A percentile compares a stretch with the other conserved stretches of the same genome.
These are phyloP conservation scores for Moesziomyces aphidis DNA, from an alignment of 1,284 basidiomycete species.

Conservation along the genomic window DNA sequence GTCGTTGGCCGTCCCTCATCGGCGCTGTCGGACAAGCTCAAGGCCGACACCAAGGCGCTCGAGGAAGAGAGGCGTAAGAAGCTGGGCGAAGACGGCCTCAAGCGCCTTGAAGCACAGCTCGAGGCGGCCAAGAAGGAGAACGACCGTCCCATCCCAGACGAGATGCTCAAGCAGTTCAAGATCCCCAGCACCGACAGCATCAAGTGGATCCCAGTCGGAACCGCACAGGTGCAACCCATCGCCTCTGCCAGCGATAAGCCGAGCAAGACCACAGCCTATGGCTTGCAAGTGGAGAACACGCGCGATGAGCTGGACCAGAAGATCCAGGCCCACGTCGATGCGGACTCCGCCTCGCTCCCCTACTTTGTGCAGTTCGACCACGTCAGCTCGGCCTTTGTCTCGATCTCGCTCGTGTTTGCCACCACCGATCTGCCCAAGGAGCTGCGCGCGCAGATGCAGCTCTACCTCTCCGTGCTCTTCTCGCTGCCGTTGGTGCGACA, in stretches of 20 bases:
- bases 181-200: conserved; percentile 77
- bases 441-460: conserved; percentile 75
- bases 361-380: conserved; percentile 89
- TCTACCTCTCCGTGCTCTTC: conserved; percentile 90
- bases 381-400: conserved; percentile 84
- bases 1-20: conserved; percentile 90
- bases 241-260: not conserved
- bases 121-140: conserved; percentile 88
- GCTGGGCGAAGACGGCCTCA: conserved; percentile 85
- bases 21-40: conserved; percentile 82
- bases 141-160: conserved; percentile 81
- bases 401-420: conserved; percentile 79
- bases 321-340: conserved; percentile 77
- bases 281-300: conserved; percentile 36
- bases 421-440: conserved; percentile 60
- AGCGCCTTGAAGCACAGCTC: conserved; percentile 77
- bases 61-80: conserved; percentile 77
- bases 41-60: conserved; percentile 83
- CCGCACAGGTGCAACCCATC: conserved; percentile 61
- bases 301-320: conserved; percentile 51
- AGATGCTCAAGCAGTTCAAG: conserved; percentile 84
- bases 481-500: conserved; percentile 82
- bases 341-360: conserved; percentile 78
- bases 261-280: conserved; percentile 20
- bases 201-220: conserved; percentile 93